These are phyloP conservation scores for Adansonia grandidieri DNA, from an alignment of 441 rosid species.

Conservation along the genomic window DNA sequence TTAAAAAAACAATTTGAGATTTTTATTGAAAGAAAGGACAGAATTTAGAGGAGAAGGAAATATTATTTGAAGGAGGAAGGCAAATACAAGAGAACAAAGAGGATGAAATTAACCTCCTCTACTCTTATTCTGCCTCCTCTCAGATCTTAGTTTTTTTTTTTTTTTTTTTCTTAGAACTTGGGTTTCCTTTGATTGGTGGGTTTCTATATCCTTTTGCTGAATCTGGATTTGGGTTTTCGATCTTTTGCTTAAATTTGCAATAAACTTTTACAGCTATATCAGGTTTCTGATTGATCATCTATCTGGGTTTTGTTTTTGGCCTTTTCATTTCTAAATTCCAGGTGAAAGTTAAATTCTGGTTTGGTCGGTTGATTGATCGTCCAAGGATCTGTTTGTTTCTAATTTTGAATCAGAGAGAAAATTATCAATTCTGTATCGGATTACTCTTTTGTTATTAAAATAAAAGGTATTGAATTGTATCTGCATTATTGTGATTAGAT, in stretches of 20 bases:
- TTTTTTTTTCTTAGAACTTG: constrained; percentile 43
- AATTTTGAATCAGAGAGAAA: constrained; percentile 39
- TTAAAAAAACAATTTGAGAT: neutral
- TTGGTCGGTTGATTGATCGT: constrained; percentile 25
- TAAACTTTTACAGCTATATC: constrained; percentile 32
- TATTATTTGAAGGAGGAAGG: constrained; percentile 32
- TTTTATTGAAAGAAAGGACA: neutral
- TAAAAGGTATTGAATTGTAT: constrained; percentile 29
- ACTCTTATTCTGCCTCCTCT: constrained; percentile 42
- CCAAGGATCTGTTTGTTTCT: constrained; percentile 48
- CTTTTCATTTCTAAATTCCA: constrained; percentile 23
- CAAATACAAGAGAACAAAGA: constrained; percentile 30
- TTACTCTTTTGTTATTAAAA: constrained; percentile 31
- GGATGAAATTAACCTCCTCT: constrained; percentile 49
- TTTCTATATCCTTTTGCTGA: constrained; percentile 24
- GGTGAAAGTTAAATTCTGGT: constrained; percentile 31
- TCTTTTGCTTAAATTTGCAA: constrained; percentile 26
- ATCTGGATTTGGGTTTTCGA: constrained; percentile 42
- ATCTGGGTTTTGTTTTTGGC: constrained; percentile 26
- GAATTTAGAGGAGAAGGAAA: constrained; percentile 10
- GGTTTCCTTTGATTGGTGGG: constrained; percentile 54
- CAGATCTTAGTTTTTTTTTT: constrained; percentile 53
- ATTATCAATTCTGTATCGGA: constrained; percentile 29
- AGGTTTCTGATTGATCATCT: constrained; percentile 27
- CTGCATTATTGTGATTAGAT: constrained; percentile 30